A percentile compares a stretch with the other conserved stretches of the same genome.
phyloP scores from a whole-genome alignment of 352 stramenopile genomes.

The Phytopythium helicoides region DNA sequence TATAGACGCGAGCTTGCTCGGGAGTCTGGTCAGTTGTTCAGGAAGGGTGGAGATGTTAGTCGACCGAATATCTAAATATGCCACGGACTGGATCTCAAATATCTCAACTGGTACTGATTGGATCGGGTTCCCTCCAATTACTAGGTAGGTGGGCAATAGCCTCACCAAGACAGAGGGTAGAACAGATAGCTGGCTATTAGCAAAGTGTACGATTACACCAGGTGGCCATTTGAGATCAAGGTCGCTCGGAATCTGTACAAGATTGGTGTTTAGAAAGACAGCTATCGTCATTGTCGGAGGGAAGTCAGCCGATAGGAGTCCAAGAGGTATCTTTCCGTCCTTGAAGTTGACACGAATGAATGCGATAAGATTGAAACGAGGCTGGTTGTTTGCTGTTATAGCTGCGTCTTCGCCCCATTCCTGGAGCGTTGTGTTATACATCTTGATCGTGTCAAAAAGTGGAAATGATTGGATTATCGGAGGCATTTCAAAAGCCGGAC shows the following conservation, averaged over 20 bases:
- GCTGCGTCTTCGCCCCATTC: neutral
- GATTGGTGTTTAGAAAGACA: neutral
- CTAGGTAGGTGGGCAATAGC: neutral
- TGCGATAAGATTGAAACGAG: neutral
- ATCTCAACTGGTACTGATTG: neutral
- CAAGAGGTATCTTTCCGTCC: neutral
- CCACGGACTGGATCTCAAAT: neutral
- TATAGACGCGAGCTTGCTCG: neutral
- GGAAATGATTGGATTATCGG: neutral
- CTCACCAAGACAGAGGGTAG: neutral
- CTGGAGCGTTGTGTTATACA: neutral
- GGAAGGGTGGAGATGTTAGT: neutral
- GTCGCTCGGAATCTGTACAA: neutral
- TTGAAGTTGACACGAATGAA: neutral
- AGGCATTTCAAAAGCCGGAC: slow-evolving; percentile 6
- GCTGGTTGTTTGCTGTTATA: neutral
- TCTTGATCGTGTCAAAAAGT: neutral
- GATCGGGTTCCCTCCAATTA: neutral
- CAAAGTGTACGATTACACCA: neutral
- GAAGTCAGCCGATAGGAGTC: neutral
- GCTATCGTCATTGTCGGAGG: neutral
- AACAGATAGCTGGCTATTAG: neutral
- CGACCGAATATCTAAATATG: neutral
- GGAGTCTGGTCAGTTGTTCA: neutral
- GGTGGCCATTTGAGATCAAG: slow-evolving; percentile 2